Conservation (phyloP, 805 yeast species). For the Yamadazyma paraphyllophila region DNA sequence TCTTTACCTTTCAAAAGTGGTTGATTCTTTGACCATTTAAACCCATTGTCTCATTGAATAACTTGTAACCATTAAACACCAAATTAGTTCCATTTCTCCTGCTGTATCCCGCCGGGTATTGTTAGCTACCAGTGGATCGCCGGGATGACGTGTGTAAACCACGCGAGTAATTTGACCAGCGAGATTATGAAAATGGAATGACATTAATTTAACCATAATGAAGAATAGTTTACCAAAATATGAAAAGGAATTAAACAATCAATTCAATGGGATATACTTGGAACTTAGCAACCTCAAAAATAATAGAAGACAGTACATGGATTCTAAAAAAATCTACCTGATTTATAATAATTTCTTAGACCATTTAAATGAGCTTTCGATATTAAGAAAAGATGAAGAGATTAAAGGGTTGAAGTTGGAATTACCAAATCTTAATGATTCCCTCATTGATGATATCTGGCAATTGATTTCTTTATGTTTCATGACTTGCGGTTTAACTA, state of each 20-base stretch:
- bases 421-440: slow-evolving; percentile 59
- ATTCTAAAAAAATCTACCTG: slow-evolving; percentile 62
- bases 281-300: slow-evolving; percentile 45
- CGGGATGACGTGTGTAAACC: slow-evolving; percentile 4
- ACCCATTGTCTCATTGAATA: no score
- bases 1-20: no score
- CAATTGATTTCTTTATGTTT: slow-evolving; percentile 83
- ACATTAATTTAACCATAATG: slow-evolving; percentile 2
- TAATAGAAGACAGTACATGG: slow-evolving; percentile 62
- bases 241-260: slow-evolving; percentile 33
- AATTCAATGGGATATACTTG: slow-evolving; percentile 26
- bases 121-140: background rate
- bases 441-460: slow-evolving; percentile 82
- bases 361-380: slow-evolving; percentile 51
- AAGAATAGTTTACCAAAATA: slow-evolving; percentile 28
- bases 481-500: slow-evolving; percentile 86
- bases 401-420: slow-evolving; percentile 33
- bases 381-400: slow-evolving; percentile 50
- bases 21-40: no score
- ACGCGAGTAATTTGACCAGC: slow-evolving; percentile 4
- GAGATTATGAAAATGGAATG: slow-evolving; percentile 8
- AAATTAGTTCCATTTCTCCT: background rate
- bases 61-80: background rate
- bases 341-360: slow-evolving; percentile 59
- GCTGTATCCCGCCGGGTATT: background rate